phyloP scores from a whole-genome alignment of 768 basidiomycete genomes.

The Serendipita sp. region DNA sequence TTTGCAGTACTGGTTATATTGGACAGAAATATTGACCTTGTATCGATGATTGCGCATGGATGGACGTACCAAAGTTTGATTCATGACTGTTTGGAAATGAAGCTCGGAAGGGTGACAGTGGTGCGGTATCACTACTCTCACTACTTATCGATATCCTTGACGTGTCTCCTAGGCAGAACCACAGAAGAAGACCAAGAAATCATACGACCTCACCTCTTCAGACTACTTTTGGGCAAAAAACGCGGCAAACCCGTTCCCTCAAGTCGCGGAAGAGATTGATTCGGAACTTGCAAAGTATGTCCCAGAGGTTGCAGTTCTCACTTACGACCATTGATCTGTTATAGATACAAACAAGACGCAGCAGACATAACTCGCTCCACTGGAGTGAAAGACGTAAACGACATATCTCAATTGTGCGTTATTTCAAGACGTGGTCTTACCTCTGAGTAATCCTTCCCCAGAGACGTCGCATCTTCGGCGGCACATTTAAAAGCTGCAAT shows the following conservation, averaged over 20 bases:
- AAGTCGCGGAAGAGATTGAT: conserved; percentile 96
- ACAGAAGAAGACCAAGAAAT: conserved; percentile 44
- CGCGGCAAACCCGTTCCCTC: conserved; percentile 90
- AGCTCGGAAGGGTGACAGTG: conserved; percentile 85
- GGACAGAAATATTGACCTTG: conserved; percentile 87
- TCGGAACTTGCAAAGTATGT: conserved; percentile 66
- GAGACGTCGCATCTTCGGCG: conserved; percentile 86
- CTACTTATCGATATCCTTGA: neutral
- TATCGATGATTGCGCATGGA: conserved; percentile 85
- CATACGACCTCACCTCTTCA: conserved; percentile 92
- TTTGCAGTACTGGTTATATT: conserved; percentile 72
- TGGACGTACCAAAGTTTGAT: conserved; percentile 99
- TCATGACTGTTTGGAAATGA: conserved; percentile 94
- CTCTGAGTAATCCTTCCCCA: conserved; percentile 16
- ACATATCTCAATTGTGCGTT: conserved; percentile 80
- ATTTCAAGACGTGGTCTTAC: neutral
- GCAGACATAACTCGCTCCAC: conserved; percentile 93
- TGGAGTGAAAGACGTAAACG: conserved; percentile 88
- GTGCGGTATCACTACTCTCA: conserved; percentile 15
- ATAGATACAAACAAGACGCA: conserved; percentile 68
- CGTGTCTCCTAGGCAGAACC: conserved; percentile 20
- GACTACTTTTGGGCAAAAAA: conserved; percentile 99
- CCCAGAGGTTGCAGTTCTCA: neutral
- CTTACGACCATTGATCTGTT: neutral
- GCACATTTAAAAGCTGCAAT: conserved; percentile 92